phyloP scores from a whole-genome alignment of 2,329 filamentous ascomycete genomes.

The Aspergillus quadricinctus region DNA sequence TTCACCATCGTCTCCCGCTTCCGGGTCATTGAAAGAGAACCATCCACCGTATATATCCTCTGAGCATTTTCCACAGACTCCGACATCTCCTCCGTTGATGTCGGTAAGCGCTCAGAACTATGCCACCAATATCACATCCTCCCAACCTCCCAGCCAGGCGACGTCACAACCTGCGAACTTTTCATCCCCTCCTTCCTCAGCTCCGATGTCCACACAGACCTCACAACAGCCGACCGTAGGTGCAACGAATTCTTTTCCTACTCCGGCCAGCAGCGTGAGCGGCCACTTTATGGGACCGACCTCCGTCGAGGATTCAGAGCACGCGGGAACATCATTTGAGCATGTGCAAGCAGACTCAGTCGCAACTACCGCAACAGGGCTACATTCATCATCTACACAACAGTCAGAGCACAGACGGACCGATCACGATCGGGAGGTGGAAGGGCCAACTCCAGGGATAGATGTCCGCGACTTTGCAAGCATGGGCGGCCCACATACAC shows the following conservation, averaged over 20 bases:
- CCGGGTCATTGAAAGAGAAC: slow-evolving; percentile 36
- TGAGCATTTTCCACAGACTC: slow-evolving; percentile 35
- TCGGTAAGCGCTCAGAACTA: slow-evolving; percentile 47
- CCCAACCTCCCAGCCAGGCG: slow-evolving; percentile 43
- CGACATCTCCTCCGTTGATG: slow-evolving; percentile 47
- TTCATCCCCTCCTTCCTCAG: slow-evolving; percentile 39
- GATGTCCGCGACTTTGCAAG: slow-evolving; percentile 20
- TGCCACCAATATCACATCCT: slow-evolving; percentile 43
- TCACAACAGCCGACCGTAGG: slow-evolving; percentile 40
- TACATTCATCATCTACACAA: slow-evolving; percentile 14
- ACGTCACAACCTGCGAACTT: slow-evolving; percentile 37
- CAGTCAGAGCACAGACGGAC: slow-evolving; percentile 29
- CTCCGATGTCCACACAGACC: slow-evolving; percentile 40
- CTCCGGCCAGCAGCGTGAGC: slow-evolving; percentile 43
- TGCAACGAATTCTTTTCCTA: slow-evolving; percentile 41
- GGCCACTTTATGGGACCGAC: slow-evolving; percentile 29
- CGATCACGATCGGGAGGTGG: slow-evolving; percentile 31
- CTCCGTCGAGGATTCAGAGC: slow-evolving; percentile 33
- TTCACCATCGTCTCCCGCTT: slow-evolving; percentile 41
- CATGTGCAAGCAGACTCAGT: slow-evolving; percentile 18
- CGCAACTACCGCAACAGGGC: slow-evolving; percentile 10
- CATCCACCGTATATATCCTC: slow-evolving; percentile 23
- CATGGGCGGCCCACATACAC: slow-evolving; percentile 10
- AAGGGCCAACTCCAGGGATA: slow-evolving; percentile 11
- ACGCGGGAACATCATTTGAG: slow-evolving; percentile 28